Base-by-base conservation (phyloP, 2,329 filamentous ascomycete species). In the Xylariaceae sp. region DNA sequence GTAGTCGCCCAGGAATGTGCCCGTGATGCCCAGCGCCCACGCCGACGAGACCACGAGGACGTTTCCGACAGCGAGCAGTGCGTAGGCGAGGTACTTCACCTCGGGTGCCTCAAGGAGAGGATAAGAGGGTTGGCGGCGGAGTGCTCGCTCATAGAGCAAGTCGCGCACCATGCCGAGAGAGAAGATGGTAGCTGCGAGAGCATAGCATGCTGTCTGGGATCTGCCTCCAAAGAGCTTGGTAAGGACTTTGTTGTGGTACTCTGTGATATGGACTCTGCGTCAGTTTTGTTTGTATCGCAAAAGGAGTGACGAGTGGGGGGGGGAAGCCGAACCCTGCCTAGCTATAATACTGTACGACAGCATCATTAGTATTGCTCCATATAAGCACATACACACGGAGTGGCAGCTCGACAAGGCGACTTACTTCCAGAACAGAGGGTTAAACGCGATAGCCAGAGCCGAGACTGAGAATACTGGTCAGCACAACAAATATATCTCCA, bases 341-440 rank as follows among this genome's bases (percentile, higher is more conserved):
- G 90, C 90, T 57, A 89, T 83, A 60, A 90, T 86, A 67, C 88
- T 94, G 56, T 32, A 4, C 23, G 17, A 23, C 38, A 27, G 21
- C 25, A 39, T 34, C n/a, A 44, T 55, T 19, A 55, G 46, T 33
- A 33, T 44, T 29, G 12, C 11, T 29, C 39, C 36, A 29, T 14
- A n/a, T 38, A 20, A 27, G 8, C 6, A 25, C 36, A 11, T 19
- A 40, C n/a, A n/a, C n/a, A 32, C 27, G 4, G 12, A 3, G 29
- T 16, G 12, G 38, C 29, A 39, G 35, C 22, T 21, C 19, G 12
- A n/a, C 37, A 17, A 45, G 32, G 36, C 53, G 49, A 78, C 88
- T 75, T 77, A 95, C 91, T 98, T 98, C 93, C 93, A 98, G 70
- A 96, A 97, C n/a, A 93, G 85, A 19, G 93, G 93, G 70, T 98